Conservation (phyloP, 2,329 filamentous ascomycete species). For the Fusarium sp. region DNA sequence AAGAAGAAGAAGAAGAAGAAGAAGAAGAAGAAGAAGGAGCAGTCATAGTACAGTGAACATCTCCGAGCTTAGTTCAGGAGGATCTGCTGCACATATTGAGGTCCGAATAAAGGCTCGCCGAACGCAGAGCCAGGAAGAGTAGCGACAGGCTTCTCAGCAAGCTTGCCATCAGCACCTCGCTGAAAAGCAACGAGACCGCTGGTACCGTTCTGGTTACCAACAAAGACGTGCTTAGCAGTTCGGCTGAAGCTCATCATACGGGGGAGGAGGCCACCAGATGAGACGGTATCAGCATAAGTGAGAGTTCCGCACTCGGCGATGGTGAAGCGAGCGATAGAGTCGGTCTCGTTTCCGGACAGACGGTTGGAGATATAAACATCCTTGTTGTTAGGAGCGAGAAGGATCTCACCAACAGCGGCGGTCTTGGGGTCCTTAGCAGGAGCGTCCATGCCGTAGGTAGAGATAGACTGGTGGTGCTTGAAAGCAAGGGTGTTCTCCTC, state of each 20-base stretch:
- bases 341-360: constrained; percentile 53
- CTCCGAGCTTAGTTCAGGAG: constrained; percentile 8
- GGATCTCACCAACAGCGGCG: constrained; percentile 57
- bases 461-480: constrained; percentile 48
- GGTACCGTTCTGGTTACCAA: constrained; percentile 56
- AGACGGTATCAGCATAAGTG: constrained; percentile 45
- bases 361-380: constrained; percentile 63
- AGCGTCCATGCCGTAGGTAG: constrained; percentile 50
- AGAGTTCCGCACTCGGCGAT: constrained; percentile 45
- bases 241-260: constrained; percentile 56
- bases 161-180: constrained; percentile 43
- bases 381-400: constrained; percentile 51
- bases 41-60: neutral
- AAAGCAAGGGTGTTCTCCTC: constrained; percentile 47
- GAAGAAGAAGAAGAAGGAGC: constrained; percentile 15
- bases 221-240: constrained; percentile 51
- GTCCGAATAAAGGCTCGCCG: constrained; percentile 41
- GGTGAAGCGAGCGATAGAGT: constrained; percentile 58
- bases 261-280: constrained; percentile 50
- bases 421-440: constrained; percentile 47
- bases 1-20: neutral
- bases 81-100: constrained; percentile 48
- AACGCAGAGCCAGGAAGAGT: constrained; percentile 40
- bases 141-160: constrained; percentile 41
- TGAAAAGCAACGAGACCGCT: constrained; percentile 51